A percentile compares a stretch with the other conserved stretches of the same genome.
Conservation (phyloP, 2,329 filamentous ascomycete genomes). For the Diaporthe ilicicola region DNA sequence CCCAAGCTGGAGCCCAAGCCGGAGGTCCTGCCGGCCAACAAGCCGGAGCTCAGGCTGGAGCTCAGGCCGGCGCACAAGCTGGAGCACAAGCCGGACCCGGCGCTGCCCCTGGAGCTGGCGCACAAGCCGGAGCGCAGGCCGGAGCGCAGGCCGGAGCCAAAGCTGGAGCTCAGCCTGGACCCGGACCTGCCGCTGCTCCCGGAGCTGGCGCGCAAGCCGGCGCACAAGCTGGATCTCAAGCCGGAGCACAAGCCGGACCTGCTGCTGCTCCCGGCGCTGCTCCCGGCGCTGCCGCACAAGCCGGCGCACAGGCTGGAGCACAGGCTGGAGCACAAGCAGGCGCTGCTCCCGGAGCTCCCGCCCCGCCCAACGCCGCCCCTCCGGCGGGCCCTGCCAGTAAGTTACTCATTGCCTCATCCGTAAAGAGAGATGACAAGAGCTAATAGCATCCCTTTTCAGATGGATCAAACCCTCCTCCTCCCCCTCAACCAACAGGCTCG, state of each 20-base stretch:
- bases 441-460: neutral
- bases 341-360: neutral
- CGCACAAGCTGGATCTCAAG: neutral
- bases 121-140: neutral
- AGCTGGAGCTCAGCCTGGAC: neutral
- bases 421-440: neutral
- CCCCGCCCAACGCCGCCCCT: neutral
- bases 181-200: too few relatives aligned
- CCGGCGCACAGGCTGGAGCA: neutral
- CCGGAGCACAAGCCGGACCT: neutral
- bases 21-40: too few relatives aligned
- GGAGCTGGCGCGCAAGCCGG: neutral
- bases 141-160: neutral
- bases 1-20: neutral
- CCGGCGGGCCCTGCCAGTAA: neutral
- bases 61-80: neutral
- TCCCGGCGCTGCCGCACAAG: neutral
- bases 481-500: conserved; percentile 6
- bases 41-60: neutral
- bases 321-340: neutral
- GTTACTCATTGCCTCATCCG: neutral
- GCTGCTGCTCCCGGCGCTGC: neutral
- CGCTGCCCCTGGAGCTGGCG: neutral
- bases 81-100: neutral
- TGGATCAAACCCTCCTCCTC: neutral